Percentiles rank a stretch among this genome's conserved stretches.
phyloP scores from a whole-genome alignment of 2,329 filamentous ascomycete species.

The Colletotrichum shisoi region DNA sequence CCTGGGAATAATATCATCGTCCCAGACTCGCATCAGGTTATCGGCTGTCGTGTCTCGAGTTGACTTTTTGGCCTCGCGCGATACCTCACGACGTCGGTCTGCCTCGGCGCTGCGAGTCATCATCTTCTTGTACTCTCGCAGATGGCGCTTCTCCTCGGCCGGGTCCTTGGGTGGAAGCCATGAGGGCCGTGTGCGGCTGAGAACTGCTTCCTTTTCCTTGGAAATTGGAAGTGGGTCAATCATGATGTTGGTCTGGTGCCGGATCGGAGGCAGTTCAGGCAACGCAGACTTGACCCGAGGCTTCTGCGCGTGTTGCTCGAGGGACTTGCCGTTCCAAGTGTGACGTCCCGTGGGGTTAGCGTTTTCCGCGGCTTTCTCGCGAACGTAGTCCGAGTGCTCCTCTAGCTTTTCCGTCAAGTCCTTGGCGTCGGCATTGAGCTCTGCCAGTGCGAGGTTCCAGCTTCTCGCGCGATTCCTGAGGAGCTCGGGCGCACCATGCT shows the following conservation, averaged over 20 bases:
- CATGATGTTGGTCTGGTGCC: slow-evolving; percentile 75
- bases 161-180: slow-evolving; percentile 89
- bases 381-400: slow-evolving; percentile 68
- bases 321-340: slow-evolving; percentile 48
- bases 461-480: slow-evolving; percentile 70
- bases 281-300: slow-evolving; percentile 70
- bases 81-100: slow-evolving; percentile 66
- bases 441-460: slow-evolving; percentile 75
- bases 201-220: slow-evolving; percentile 84
- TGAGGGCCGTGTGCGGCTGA: slow-evolving; percentile 80
- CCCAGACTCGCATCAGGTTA: slow-evolving; percentile 71
- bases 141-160: slow-evolving; percentile 86
- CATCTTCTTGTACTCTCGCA: slow-evolving; percentile 87
- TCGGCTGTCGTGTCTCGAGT: slow-evolving; percentile 64
- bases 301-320: slow-evolving; percentile 49
- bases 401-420: slow-evolving; percentile 82
- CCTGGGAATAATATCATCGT: slow-evolving; percentile 76
- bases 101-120: slow-evolving; percentile 70
- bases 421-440: slow-evolving; percentile 76
- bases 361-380: slow-evolving; percentile 38
- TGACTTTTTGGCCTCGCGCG: slow-evolving; percentile 60
- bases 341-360: slow-evolving; percentile 47
- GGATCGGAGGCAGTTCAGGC: slow-evolving; percentile 73
- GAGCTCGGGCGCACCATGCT: slow-evolving; percentile 50
- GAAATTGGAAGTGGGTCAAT: slow-evolving; percentile 85